phyloP scores from a whole-genome alignment of 1,139 yeast genomes.

The Saccharomycopsis hybrid region DNA sequence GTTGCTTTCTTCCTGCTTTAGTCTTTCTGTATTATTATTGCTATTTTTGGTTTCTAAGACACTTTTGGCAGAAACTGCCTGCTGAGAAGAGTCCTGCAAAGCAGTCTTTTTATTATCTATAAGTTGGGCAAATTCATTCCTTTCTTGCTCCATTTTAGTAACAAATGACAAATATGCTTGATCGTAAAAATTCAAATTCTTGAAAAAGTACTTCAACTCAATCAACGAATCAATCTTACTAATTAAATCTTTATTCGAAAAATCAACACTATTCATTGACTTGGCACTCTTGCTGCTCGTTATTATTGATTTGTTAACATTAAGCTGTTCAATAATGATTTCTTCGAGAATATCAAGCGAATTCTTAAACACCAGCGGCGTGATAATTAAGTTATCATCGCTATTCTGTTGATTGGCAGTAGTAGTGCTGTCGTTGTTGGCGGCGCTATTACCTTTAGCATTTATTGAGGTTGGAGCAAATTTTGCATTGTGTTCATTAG shows the following conservation, averaged over 20 bases:
- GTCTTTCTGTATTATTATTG: neutral
- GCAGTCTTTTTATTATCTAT: neutral
- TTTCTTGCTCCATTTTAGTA: conserved; percentile 6
- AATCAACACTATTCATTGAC: conserved; percentile 1
- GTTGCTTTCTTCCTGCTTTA: neutral
- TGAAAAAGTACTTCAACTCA: conserved; percentile 15
- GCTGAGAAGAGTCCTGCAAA: neutral
- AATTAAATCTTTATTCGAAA: conserved; percentile 7
- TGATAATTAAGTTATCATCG: conserved; percentile 7
- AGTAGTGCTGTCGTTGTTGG: too few species aligned
- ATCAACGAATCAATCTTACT: conserved; percentile 15
- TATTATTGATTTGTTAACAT: conserved; percentile 5
- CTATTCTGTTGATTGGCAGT: neutral
- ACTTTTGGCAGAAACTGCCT: neutral
- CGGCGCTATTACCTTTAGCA: neutral
- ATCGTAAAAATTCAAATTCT: conserved; percentile 10
- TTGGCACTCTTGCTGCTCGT: conserved; percentile 1
- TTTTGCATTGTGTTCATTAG: neutral
- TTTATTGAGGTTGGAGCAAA: conserved; percentile 9
- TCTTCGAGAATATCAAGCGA: conserved; percentile 15
- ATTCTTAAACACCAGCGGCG: conserved; percentile 11
- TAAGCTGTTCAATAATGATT: conserved; percentile 16
- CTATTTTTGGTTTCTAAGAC: neutral
- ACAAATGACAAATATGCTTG: conserved; percentile 11
- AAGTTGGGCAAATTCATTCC: neutral